phyloP scores from a whole-genome alignment of 305 asterid genomes.

The Nicotiana rustica region DNA sequence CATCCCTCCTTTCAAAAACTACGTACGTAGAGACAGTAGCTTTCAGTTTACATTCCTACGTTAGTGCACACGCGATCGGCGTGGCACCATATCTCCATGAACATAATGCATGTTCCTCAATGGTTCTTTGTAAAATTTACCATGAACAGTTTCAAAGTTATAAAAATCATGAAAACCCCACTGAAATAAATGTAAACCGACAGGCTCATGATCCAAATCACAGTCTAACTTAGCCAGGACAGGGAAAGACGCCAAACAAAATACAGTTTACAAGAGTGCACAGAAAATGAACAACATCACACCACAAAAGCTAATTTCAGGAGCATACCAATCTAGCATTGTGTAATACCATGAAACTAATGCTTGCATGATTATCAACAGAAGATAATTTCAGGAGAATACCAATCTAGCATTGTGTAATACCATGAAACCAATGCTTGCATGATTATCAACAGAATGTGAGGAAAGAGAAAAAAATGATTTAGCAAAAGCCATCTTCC shows the following conservation, averaged over 20 bases:
- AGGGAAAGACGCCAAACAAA: neutral
- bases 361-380: conserved; percentile 8
- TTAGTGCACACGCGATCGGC: neutral
- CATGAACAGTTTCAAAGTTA: conserved; percentile 2
- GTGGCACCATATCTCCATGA: conserved; percentile 11
- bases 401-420: conserved; percentile 8
- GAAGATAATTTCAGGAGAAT: neutral
- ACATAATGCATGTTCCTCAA: neutral
- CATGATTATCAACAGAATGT: conserved; percentile 18
- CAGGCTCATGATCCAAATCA: conserved; percentile 17
- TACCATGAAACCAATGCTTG: conserved; percentile 8
- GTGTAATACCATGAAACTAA: neutral
- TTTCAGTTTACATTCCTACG: neutral
- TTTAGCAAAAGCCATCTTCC: neutral
- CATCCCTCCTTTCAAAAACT: conserved; percentile 9
- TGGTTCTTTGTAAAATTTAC: neutral
- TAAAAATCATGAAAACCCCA: conserved; percentile 9
- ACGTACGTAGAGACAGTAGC: neutral
- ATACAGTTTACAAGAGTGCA: neutral
- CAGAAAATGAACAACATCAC: conserved; percentile 20
- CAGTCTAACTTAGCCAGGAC: neutral
- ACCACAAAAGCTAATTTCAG: neutral
- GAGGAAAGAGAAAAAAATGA: neutral
- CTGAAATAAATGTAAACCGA: conserved; percentile 6
- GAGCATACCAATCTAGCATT: conserved; percentile 26